Evolutionary conservation across 345 rosid species (phyloP).

Genomic region (Salix brachista): DNA sequence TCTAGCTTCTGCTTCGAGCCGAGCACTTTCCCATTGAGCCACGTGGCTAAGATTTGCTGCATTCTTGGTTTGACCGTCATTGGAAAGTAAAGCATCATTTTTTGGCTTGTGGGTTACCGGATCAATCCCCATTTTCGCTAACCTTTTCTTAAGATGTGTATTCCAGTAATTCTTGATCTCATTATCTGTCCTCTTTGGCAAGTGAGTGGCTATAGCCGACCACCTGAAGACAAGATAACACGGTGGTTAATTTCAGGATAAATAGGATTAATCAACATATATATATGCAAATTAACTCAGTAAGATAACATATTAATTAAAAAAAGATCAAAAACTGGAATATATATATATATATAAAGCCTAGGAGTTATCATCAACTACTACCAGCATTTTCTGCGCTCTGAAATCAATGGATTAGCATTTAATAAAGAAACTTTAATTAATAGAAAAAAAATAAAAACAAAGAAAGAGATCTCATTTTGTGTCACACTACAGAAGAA

Average conservation of each 20-base stretch:
- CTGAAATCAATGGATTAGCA: slow-evolving; percentile 3
- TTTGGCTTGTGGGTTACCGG: slow-evolving; percentile 29
- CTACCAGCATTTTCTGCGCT: slow-evolving; percentile 12
- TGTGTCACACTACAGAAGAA: background rate
- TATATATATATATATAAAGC: background rate
- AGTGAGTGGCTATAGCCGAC: slow-evolving; percentile 30
- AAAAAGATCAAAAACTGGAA: background rate
- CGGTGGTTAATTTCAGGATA: no score
- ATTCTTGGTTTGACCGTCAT: slow-evolving; percentile 23
- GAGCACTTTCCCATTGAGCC: slow-evolving; percentile 46
- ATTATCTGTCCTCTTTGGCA: slow-evolving; percentile 28
- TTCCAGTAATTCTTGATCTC: slow-evolving; percentile 34
- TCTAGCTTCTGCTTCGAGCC: slow-evolving; percentile 47
- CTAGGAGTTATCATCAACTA: slow-evolving; percentile 11
- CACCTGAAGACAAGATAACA: slow-evolving; percentile 25
- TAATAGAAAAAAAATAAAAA: background rate
- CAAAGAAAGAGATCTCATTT: background rate
- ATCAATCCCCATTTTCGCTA: slow-evolving; percentile 34
- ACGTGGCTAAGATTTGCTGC: slow-evolving; percentile 36
- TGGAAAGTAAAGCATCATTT: slow-evolving; percentile 19
- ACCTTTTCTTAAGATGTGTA: slow-evolving; percentile 27
- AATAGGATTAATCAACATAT: no score
- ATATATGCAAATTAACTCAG: no score
- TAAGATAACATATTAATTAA: no score
- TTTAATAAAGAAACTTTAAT: background rate